phyloP scores from a whole-genome alignment of 352 stramenopile species.

The Albugo laibachii region DNA sequence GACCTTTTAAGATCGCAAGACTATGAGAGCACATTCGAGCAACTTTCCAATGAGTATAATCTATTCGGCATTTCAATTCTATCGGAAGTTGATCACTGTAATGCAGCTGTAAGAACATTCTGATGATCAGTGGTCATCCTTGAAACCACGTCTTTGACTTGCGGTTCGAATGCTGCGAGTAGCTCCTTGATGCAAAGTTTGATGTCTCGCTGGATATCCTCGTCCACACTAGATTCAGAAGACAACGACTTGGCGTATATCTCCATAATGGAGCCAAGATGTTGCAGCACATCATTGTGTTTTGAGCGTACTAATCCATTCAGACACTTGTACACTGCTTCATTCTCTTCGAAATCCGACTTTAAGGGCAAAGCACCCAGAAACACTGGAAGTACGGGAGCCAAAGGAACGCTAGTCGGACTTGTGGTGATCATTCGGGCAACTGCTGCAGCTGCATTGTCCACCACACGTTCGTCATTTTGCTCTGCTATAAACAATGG shows the following conservation, averaged over 20 bases:
- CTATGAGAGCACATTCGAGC: too few species aligned
- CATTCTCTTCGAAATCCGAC: constrained; percentile 92
- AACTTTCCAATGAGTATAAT: too few species aligned
- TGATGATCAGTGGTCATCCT: constrained; percentile 58
- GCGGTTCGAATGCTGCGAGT: constrained; percentile 37
- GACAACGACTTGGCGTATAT: constrained; percentile 62
- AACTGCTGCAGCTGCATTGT: constrained; percentile 88
- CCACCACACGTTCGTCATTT: constrained; percentile 76
- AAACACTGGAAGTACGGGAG: constrained; percentile 87
- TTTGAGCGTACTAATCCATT: constrained; percentile 84
- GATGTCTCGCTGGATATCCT: constrained; percentile 53
- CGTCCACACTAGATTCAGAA: constrained; percentile 38
- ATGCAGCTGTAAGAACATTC: constrained; percentile 17
- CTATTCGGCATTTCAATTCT: too few species aligned
- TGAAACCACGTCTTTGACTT: constrained; percentile 61
- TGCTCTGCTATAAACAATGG: constrained; percentile 79
- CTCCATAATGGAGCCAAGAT: constrained; percentile 54
- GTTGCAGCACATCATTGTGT: constrained; percentile 48
- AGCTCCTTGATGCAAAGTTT: constrained; percentile 45
- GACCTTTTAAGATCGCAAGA: too few species aligned
- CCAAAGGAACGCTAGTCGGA: constrained; percentile 64
- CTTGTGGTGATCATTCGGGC: constrained; percentile 84
- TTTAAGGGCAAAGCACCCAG: constrained; percentile 88
- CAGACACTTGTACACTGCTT: constrained; percentile 88
- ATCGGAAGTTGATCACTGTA: constrained; percentile 5